Conservation (phyloP, 805 yeast species). For the Yarrowia hollandica region DNA sequence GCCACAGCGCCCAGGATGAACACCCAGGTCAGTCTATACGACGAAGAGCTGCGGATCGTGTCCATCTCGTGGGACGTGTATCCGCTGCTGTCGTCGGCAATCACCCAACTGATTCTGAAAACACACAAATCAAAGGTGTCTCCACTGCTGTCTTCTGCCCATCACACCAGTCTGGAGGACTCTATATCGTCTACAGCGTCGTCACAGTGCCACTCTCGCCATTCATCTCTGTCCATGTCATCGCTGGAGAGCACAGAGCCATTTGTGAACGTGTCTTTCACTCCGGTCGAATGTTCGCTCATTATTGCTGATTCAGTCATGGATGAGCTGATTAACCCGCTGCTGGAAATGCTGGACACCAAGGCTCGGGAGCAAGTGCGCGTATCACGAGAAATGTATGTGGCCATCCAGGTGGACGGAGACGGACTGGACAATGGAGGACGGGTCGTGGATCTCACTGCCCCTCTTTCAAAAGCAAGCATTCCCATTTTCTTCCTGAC, state of each 20-base stretch:
- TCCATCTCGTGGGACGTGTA: slow-evolving; percentile 54
- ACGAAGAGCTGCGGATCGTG: slow-evolving; percentile 46
- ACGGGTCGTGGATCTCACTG: slow-evolving; percentile 56
- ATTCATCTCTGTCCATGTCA: slow-evolving; percentile 32
- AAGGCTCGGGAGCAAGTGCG: slow-evolving; percentile 40
- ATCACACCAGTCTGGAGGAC: slow-evolving; percentile 25
- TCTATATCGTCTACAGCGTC: slow-evolving; percentile 19
- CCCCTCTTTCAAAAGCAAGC: slow-evolving; percentile 57
- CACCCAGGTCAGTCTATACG: slow-evolving; percentile 36
- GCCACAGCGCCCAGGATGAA: slow-evolving; percentile 34
- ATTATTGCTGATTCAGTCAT: slow-evolving; percentile 52
- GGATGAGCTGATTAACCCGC: slow-evolving; percentile 44
- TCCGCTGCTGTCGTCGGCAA: slow-evolving; percentile 55
- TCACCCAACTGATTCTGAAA: slow-evolving; percentile 46
- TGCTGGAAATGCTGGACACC: slow-evolving; percentile 43
- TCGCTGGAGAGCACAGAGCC: slow-evolving; percentile 40
- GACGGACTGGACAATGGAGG: slow-evolving; percentile 56
- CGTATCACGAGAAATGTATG: slow-evolving; percentile 48
- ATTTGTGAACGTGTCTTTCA: slow-evolving; percentile 62
- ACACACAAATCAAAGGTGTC: slow-evolving; percentile 29
- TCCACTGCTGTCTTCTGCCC: not conserved
- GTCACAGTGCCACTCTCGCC: slow-evolving; percentile 8
- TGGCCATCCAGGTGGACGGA: slow-evolving; percentile 59
- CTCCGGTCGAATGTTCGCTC: slow-evolving; percentile 63
- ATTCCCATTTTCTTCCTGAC: slow-evolving; percentile 62